Evolutionary conservation across 345 rosid genomes (phyloP).

Genomic region (Sonneratia alba): DNA sequence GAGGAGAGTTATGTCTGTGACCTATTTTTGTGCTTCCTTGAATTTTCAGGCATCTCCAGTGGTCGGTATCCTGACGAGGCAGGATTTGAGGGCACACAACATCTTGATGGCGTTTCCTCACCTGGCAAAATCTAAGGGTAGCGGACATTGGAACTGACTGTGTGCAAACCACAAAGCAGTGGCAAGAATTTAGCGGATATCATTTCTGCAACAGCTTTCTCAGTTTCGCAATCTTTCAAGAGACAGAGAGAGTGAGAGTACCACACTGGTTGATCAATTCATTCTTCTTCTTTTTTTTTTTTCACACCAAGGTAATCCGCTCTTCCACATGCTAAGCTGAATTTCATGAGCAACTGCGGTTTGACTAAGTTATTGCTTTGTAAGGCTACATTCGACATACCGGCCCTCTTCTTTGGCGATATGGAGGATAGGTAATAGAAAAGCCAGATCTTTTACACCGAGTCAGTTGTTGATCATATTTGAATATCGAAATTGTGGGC

Average conservation of each 20-base stretch:
- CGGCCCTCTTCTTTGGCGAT: background rate
- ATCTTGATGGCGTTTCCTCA: conserved; percentile 72
- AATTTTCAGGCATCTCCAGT: conserved; percentile 50
- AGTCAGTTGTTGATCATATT: background rate
- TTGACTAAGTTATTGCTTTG: background rate
- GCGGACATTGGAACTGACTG: conserved; percentile 25
- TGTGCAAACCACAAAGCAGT: background rate
- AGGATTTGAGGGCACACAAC: conserved; percentile 63
- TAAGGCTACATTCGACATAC: background rate
- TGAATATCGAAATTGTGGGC: no score
- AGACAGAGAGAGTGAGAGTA: conserved; percentile 6
- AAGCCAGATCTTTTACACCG: background rate
- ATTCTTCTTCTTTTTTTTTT: background rate
- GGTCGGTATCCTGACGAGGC: conserved; percentile 77
- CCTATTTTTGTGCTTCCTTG: background rate
- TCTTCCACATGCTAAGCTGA: background rate
- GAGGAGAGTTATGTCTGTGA: background rate
- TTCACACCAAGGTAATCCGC: background rate
- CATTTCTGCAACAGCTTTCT: conserved; percentile 10
- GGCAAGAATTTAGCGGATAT: background rate
- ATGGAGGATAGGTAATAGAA: background rate
- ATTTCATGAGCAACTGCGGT: no score
- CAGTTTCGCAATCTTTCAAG: conserved; percentile 27
- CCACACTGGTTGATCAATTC: background rate
- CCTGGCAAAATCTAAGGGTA: conserved; percentile 32